Evolutionary conservation across 139 green algal genomes (phyloP), one percentile per base, ranked within the genome.

Genomic region (Coelastrella sp.): DNA sequence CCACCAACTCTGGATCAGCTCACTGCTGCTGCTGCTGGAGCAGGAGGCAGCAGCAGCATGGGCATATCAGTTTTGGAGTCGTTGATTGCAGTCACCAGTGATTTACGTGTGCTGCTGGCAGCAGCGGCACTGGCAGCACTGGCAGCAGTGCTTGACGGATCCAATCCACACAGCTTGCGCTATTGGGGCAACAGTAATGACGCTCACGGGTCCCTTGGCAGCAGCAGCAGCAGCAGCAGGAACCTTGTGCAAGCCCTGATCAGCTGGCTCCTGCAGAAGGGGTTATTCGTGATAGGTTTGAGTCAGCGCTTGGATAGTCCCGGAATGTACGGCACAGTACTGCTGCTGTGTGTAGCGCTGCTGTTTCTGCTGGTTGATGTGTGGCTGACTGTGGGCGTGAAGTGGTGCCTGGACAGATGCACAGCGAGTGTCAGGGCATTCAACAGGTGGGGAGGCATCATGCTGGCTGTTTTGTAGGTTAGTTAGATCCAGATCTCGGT

Each of bases 41-140:
- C n/a, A 19, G 54, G 11, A 23, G 60, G 61, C 64, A 32, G 66
- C 22, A 78, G 61, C 20, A 66, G 61, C 8, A 68, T 57, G 7
- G 68, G 83, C 19, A 60, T 88, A 7, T 88, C 83, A 80, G 83
- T 88, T 47, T 8, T 80, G 17, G 83, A 56, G 54, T 88, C 83
- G 5, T 61, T 88, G 66, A 7, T 71, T 7, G 83, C 83, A 13
- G 83, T 88, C 5, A 80, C 83, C 7, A 60, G 83, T 13, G 83
- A 88, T 64, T 17, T 7, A 6, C 54, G 83, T 14, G 83, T 88
- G 66, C 83, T 88, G 66, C 83, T 88, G 83, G 65, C 77, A 58
- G 83, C 83, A 65, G 83, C 19, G 54, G 54, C 80, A 47, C 47
- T 88, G 16, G 47, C 83, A 71, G 83, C 83, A 65, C 66, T 68